A percentile compares a stretch with the other conserved stretches of the same genome.
phyloP scores from a whole-genome alignment of 2,329 filamentous ascomycete species.

The Colletotrichum ledebouriae region DNA sequence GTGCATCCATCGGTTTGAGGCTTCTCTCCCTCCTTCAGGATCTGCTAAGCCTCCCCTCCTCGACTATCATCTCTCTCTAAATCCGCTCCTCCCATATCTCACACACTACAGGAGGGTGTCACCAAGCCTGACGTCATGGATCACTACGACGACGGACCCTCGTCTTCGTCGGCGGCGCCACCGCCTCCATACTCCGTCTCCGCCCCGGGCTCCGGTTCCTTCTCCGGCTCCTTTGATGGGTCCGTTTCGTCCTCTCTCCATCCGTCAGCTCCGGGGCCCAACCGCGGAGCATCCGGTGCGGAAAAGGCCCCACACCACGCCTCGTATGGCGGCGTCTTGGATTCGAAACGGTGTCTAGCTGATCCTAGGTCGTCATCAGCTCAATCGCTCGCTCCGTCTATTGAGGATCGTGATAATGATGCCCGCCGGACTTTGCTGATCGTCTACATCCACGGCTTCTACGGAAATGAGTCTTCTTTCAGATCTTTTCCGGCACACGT shows the following conservation, averaged over 20 bases:
- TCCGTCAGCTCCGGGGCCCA: slow-evolving; percentile 20
- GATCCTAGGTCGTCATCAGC: slow-evolving; percentile 65
- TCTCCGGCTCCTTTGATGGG: slow-evolving; percentile 18
- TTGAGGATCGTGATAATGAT: slow-evolving; percentile 41
- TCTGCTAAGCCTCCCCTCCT: neutral
- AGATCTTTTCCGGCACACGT: slow-evolving; percentile 89
- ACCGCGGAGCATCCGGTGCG: slow-evolving; percentile 7
- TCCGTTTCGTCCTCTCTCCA: slow-evolving; percentile 36
- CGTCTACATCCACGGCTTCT: slow-evolving; percentile 91
- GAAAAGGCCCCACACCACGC: slow-evolving; percentile 5
- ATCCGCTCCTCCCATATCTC: slow-evolving; percentile 2
- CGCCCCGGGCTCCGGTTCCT: slow-evolving; percentile 34
- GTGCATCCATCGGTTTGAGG: neutral
- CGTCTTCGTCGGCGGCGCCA: slow-evolving; percentile 36
- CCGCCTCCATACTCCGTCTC: slow-evolving; percentile 40
- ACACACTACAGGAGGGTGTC: slow-evolving; percentile 5
- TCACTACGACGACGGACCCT: slow-evolving; percentile 29
- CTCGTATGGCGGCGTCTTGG: slow-evolving; percentile 14
- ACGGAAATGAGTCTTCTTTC: slow-evolving; percentile 90
- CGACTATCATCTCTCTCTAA: neutral
- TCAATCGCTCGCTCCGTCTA: slow-evolving; percentile 52
- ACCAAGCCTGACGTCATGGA: slow-evolving; percentile 36
- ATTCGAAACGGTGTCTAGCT: slow-evolving; percentile 44
- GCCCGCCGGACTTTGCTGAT: slow-evolving; percentile 74
- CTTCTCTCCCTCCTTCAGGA: neutral